phyloP scores from a whole-genome alignment of 1,284 basidiomycete species.

The Fomitopsis betulina region DNA sequence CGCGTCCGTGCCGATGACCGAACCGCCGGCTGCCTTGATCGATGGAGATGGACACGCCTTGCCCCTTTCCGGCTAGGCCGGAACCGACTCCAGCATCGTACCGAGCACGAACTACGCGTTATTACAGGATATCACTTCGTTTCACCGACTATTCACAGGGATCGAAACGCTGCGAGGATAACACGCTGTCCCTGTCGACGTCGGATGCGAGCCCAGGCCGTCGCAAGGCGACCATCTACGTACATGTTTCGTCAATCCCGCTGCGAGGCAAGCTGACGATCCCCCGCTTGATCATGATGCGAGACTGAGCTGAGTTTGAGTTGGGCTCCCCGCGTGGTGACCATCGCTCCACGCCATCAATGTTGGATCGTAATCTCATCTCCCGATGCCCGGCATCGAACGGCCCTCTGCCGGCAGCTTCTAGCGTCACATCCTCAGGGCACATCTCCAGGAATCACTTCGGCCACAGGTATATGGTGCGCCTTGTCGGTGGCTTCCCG shows the following conservation, averaged over 20 bases:
- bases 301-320: neutral
- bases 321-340: neutral
- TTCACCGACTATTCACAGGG: neutral
- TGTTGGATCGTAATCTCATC: neutral
- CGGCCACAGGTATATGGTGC: neutral
- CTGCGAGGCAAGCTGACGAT: neutral
- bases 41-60: neutral
- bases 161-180: neutral
- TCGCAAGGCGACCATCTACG: neutral
- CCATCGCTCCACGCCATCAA: neutral
- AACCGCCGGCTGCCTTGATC: neutral
- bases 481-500: neutral
- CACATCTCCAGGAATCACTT: neutral
- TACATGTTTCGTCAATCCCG: neutral
- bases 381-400: neutral
- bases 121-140: neutral
- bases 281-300: neutral
- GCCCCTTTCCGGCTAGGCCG: neutral
- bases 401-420: neutral
- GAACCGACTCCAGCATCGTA: neutral
- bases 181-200: neutral
- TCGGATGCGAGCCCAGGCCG: neutral
- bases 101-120: neutral
- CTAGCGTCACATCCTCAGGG: neutral
- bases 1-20: neutral